Evolutionary conservation across 2,329 filamentous ascomycete species (phyloP).

Genomic region (Talaromyces rugulosus): DNA sequence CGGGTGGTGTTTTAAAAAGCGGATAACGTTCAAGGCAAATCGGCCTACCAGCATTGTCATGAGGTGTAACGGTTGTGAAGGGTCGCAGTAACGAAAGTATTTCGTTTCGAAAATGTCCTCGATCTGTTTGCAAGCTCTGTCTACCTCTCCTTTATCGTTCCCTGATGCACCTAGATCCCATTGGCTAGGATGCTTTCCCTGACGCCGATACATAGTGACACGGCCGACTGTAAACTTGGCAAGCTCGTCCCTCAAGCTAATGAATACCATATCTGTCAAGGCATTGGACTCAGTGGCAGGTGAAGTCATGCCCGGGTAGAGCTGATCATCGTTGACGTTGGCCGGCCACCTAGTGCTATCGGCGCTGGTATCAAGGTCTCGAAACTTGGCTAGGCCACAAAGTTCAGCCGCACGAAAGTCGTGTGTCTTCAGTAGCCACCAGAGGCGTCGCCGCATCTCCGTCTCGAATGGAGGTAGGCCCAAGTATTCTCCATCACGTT

Average conservation of each 20-base stretch:
- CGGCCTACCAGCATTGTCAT: slow-evolving; percentile 64
- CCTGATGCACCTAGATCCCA: not conserved
- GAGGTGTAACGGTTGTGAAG: slow-evolving; percentile 58
- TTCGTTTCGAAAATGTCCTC: slow-evolving; percentile 52
- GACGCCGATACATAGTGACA: not conserved
- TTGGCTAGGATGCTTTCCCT: not conserved
- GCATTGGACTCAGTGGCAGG: not conserved
- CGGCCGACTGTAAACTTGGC: not conserved
- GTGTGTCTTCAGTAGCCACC: slow-evolving; percentile 48
- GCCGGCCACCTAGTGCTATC: not conserved
- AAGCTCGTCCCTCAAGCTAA: not conserved
- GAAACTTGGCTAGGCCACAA: slow-evolving; percentile 40
- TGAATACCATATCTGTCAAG: not conserved
- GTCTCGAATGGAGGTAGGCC: slow-evolving; percentile 46
- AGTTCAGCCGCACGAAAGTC: slow-evolving; percentile 48
- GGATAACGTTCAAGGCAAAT: not conserved
- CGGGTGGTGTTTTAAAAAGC: not conserved
- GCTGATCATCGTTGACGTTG: slow-evolving; percentile 33
- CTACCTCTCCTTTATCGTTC: not conserved
- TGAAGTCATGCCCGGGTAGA: slow-evolving; percentile 23
- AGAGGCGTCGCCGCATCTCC: slow-evolving; percentile 50
- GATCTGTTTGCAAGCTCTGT: slow-evolving; percentile 41
- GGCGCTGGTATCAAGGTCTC: not conserved
- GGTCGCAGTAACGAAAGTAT: slow-evolving; percentile 52
- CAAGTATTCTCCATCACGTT: slow-evolving; percentile 49